These are phyloP conservation scores for Elsinoe perseae DNA, from an alignment of 2,329 filamentous ascomycete species.

Conservation along the genomic window DNA sequence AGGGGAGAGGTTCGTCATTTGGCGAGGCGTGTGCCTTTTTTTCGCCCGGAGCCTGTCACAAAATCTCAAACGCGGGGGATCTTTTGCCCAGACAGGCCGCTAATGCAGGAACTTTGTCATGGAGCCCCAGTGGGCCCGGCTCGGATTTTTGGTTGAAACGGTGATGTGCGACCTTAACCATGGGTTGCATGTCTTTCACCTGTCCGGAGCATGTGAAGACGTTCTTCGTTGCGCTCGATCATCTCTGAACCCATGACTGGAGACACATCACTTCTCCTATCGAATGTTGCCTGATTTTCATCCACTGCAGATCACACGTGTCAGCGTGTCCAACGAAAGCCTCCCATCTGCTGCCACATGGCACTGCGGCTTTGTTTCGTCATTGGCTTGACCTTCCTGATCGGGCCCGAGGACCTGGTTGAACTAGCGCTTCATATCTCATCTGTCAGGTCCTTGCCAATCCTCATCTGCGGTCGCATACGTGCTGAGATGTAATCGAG, in stretches of 20 bases:
- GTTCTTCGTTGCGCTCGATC: background rate
- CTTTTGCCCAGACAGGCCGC: slow-evolving; percentile 13
- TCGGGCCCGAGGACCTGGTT: slow-evolving; percentile 7
- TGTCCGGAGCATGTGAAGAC: background rate
- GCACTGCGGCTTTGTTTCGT: slow-evolving; percentile 13
- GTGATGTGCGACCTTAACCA: slow-evolving; percentile 6
- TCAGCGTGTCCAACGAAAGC: background rate
- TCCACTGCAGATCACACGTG: slow-evolving; percentile 2
- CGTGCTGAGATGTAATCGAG: background rate
- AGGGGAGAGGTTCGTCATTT: background rate
- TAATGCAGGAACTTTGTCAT: slow-evolving; percentile 16
- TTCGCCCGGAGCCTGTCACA: background rate
- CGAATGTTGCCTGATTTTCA: background rate
- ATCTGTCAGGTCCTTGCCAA: background rate
- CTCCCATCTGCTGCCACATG: background rate
- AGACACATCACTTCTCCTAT: too few species aligned
- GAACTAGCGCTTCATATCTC: background rate
- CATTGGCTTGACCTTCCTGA: slow-evolving; percentile 6
- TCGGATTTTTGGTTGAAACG: background rate
- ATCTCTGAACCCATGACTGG: background rate
- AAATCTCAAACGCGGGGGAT: slow-evolving; percentile 12
- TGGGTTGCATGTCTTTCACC: background rate
- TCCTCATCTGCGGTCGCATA: background rate
- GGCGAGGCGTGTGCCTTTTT: slow-evolving; percentile 7
- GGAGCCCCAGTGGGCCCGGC: background rate